Evolutionary conservation across 2,329 filamentous ascomycete species (phyloP), one percentile per base, ranked within the genome.

Genomic region (Diaporthe amygdali): DNA sequence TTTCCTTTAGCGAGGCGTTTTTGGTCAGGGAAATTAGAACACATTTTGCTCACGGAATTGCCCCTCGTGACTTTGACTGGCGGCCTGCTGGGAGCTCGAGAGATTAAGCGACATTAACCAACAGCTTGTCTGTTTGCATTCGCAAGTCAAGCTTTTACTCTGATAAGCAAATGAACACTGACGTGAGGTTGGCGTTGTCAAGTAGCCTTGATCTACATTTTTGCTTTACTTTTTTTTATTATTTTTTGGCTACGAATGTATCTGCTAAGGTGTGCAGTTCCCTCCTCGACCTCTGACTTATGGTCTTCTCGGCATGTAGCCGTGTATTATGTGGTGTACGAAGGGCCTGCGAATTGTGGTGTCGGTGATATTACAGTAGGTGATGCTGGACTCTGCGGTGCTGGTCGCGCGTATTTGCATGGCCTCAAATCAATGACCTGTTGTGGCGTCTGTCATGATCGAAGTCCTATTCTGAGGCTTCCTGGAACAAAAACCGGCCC

Each of bases 1-100:
- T 64, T 64, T 30, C 59, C 44, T 49, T 49, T 49, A 64, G 59
- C 59, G 59, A 64, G 59, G 59, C 59, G 59, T 64, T 64, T 37
- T 55, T 39, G 59, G 59, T 49, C 52, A 37, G n/a, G 59, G 44
- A 34, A 64, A 64, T 49, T 37, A 49, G 20, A 49, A 49, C 14
- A 49, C 30, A 37, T 49, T 9, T 49, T 20, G 12, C 37, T 14
- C 59, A 49, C 27, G n/a, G n/a, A n/a, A n/a, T n/a, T n/a, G n/a
- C n/a, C n/a, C 3, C 14, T 25, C 6, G 44, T 49, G 30, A 64
- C 15, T 8, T 12, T 64, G n/a, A 64, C 12, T 34, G n/a, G 2
- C 12, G 5, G 6, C 17, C 10, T 46, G 39, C 6, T 3, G 30
- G 2, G 27, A 30, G 17, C 27, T 4, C 25, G 5, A 25, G 20